These are phyloP conservation scores for Yamadazyma pseudoaaseri DNA, from an alignment of 1,139 yeast genomes.

Conservation along the genomic window DNA sequence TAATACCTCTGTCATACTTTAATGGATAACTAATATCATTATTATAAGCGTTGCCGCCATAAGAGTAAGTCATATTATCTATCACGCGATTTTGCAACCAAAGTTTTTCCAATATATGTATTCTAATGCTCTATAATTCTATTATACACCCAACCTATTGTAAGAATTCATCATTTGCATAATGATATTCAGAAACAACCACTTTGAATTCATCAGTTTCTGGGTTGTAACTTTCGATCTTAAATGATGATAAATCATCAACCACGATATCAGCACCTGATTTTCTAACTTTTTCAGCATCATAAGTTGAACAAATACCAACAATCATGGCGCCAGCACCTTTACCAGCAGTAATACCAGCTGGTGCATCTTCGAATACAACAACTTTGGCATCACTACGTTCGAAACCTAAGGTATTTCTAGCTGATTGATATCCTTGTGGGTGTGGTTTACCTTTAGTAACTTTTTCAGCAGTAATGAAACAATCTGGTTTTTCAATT, in stretches of 20 bases:
- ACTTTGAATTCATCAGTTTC: conserved; percentile 50
- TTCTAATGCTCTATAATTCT: not conserved
- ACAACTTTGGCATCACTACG: conserved; percentile 49
- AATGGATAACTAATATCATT: too few species aligned
- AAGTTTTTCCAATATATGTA: too few species aligned
- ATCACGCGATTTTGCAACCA: conserved; percentile 1
- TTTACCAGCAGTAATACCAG: conserved; percentile 82
- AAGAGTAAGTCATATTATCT: too few species aligned
- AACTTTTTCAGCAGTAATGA: conserved; percentile 80
- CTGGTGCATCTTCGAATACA: conserved; percentile 87
- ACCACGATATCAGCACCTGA: conserved; percentile 84
- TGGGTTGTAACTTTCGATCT: conserved; percentile 42
- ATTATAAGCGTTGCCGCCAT: too few species aligned
- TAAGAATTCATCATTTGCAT: conserved; percentile 46
- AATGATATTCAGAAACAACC: conserved; percentile 42
- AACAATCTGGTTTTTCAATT: conserved; percentile 63
- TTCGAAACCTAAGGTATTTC: conserved; percentile 56
- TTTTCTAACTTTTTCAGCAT: conserved; percentile 62
- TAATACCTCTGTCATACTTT: too few species aligned
- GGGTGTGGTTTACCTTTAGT: conserved; percentile 82
- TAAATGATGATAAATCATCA: conserved; percentile 58
- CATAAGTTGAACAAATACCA: conserved; percentile 82
- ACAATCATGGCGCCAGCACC: conserved; percentile 81
- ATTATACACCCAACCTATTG: conserved; percentile 20
- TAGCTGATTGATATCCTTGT: conserved; percentile 70